Base-by-base conservation (phyloP, 2,329 filamentous ascomycete species). In the Mollisia scopiformis region DNA sequence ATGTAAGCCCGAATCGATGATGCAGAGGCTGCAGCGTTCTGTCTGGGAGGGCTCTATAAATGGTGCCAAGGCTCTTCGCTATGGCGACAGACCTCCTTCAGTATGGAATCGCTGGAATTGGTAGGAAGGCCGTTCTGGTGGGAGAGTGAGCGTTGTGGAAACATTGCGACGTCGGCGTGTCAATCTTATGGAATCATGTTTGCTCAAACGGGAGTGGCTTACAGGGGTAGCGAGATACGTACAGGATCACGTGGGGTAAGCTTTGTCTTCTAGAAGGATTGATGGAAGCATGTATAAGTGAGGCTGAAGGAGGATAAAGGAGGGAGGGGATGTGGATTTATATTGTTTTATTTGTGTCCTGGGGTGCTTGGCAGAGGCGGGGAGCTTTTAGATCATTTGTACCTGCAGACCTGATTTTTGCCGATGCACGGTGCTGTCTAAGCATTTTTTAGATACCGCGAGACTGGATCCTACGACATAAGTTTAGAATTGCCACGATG, bases 171-270 rank as follows among this genome's bases (percentile, higher is more conserved):
- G 43, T 28, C 25, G 43, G 25, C 16, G 23, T 54, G 51, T 11
- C 11, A 39, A 39, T 25, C 51, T 25, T 33, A 27, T n/a, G 53
- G 41, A 56, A 46, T 47, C 39, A 56, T 27, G 14, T 19, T 46
- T 31, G 14, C 53, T 25, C 25, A 56, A 47, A 23, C 14, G 30
- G 23, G 39, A 33, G 25, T 47, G 41, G 53, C 41, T 33, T 49
- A 46, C 23, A 46, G 27, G 25, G 53, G 6, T 30, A 25, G 16
- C 10, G 23, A 13, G 33, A 37, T n/a, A n/a, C 31, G 4, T 35
- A 41, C 14, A 21, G 27, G 13, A 53, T 53, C 31, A 57, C 46
- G 46, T 52, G 30, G n/a, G n/a, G n/a, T n/a, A n/a, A n/a, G n/a
- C n/a, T n/a, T n/a, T n/a, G n/a, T n/a, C n/a, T n/a, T n/a, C n/a